These are phyloP conservation scores for Yueomyces sinensis DNA, from an alignment of 805 yeast genomes.

Conservation along the genomic window DNA sequence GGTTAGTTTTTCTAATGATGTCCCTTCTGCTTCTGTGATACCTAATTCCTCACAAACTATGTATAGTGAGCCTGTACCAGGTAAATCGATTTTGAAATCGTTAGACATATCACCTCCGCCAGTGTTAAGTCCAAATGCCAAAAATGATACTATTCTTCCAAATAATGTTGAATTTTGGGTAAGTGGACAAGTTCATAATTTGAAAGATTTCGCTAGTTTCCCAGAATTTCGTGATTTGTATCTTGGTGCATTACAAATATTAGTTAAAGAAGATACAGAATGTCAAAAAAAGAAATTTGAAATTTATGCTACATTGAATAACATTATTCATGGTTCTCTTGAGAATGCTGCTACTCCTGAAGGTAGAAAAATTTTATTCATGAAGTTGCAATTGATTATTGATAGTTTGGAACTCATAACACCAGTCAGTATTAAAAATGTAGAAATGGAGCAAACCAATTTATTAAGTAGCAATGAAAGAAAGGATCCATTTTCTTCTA, in stretches of 20 bases:
- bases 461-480: constrained; percentile 5
- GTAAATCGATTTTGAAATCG: not conserved
- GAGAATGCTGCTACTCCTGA: constrained; percentile 1
- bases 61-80: not conserved
- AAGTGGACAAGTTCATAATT: constrained; percentile 18
- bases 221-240: constrained; percentile 13
- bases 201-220: constrained; percentile 8
- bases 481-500: constrained; percentile 18
- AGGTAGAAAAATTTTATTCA: constrained; percentile 3
- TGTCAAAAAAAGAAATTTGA: constrained; percentile 12
- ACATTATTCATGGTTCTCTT: constrained; percentile 11
- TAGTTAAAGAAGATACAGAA: constrained; percentile 3
- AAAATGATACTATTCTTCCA: no score
- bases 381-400: constrained; percentile 9
- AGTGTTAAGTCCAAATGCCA: no score
- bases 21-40: constrained; percentile 10
- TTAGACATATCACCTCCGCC: no score
- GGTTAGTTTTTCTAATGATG: constrained; percentile 20
- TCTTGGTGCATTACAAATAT: constrained; percentile 14
- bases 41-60: not conserved
- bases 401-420: constrained; percentile 8
- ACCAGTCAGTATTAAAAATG: constrained; percentile 7
- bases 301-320: constrained; percentile 22
- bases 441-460: constrained; percentile 8
- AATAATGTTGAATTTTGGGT: constrained; percentile 20